These are phyloP conservation scores for Penicillium pulvis DNA, from an alignment of 495 filamentous ascomycete genomes.

Conservation along the genomic window DNA sequence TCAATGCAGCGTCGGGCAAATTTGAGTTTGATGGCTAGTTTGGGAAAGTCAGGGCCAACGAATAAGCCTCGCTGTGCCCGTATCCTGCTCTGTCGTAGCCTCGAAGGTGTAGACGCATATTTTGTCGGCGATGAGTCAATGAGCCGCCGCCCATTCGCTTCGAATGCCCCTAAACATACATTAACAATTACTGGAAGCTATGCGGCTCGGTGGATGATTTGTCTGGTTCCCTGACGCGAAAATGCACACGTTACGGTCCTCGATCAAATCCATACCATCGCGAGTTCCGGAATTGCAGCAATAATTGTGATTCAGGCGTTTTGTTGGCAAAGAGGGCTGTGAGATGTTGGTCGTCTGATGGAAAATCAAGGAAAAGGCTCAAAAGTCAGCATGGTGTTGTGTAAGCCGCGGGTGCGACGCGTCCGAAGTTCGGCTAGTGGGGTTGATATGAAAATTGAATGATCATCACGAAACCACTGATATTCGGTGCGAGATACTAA, in stretches of 20 bases:
- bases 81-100: conserved; percentile 1
- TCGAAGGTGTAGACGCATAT: neutral
- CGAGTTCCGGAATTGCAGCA: neutral
- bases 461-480: too few species aligned
- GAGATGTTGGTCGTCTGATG: too few species aligned
- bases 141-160: neutral
- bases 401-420: too few species aligned
- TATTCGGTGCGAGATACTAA: too few species aligned
- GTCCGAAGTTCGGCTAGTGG: too few species aligned
- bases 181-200: neutral
- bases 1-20: too few species aligned
- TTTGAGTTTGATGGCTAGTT: neutral
- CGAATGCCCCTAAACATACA: too few species aligned
- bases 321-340: too few species aligned
- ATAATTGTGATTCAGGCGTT: neutral
- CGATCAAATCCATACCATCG: neutral
- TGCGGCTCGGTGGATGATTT: neutral
- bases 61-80: neutral
- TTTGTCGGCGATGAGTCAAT: neutral
- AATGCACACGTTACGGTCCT: neutral
- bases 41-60: neutral
- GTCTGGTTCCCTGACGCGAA: neutral
- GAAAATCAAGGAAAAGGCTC: too few species aligned
- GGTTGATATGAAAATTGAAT: too few species aligned
- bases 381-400: too few species aligned